Evolutionary conservation across 2,329 filamentous ascomycete species (phyloP), one percentile per base, ranked within the genome.

Genomic region (Ophiostoma quercus): DNA sequence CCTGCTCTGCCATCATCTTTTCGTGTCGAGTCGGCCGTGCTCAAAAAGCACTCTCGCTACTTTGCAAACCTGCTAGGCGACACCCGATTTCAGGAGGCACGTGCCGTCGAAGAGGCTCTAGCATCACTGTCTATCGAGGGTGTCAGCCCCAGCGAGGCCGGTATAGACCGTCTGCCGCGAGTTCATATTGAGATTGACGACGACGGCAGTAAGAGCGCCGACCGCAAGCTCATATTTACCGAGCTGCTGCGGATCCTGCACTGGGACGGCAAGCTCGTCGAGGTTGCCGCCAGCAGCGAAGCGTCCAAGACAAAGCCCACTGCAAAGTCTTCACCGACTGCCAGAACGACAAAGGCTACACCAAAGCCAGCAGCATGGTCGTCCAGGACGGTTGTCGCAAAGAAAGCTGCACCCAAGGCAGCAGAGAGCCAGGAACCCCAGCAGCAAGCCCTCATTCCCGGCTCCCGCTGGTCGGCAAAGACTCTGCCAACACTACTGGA

Each of bases 241-340:
- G 90, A 92, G 76, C 86, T 93, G 74, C 79, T 93, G 32, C 81
- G 84, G 22, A 85, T 91, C 22, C 79, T 92, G 22, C 90, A 93
- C 76, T 83, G 83, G 29, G 79, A 79, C 66, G 83, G 85, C 25
- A 51, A 51, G 14, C 43, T 71, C 25, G 69, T 60, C 25, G 62
- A 54, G 1, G 63, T 68, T 3, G 29, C 2, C 29, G 41, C n/a
- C 25, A 39, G 29, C 25, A 22, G 51, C 22, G 25, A 16, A 41
- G 47, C 29, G n/a, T 37, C 47, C 14, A 67, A 34, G 39, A 16
- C 67, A 11, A 63, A 63, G 32, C 16, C 32, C 11, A 32, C 60
- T n/a, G 16, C 60, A 37, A 32, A 29, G 2, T 39, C 29, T 34
- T 16, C 32, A 8, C n/a, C 60, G 16, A 12, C 25, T 2, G 14